Conservation (phyloP, 805 yeast genomes). For the Ogataea zsoltii region DNA sequence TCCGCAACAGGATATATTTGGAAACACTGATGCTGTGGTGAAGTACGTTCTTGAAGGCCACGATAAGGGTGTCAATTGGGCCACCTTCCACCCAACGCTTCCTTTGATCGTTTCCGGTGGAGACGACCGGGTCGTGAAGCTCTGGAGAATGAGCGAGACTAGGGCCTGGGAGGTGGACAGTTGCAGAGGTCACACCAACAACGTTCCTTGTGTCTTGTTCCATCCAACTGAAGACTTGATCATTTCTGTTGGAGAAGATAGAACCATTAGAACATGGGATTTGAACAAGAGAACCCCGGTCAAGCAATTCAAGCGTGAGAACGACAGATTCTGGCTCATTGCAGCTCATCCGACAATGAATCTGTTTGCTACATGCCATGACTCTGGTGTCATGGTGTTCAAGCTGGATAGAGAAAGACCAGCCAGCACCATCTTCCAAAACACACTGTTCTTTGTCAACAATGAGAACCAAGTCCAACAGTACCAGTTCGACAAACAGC, state of each 20-base stretch:
- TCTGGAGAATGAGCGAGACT: conserved; percentile 97
- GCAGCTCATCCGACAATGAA: conserved; percentile 88
- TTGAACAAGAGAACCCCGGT: conserved; percentile 90
- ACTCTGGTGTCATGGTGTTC: conserved; percentile 96
- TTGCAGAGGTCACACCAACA: conserved; percentile 96
- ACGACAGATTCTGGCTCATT: conserved; percentile 92
- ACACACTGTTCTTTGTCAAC: conserved; percentile 73
- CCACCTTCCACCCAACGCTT: conserved; percentile 93
- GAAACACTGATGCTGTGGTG: conserved; percentile 90
- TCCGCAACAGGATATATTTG: conserved; percentile 91
- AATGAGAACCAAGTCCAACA: conserved; percentile 83
- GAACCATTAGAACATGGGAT: conserved; percentile 96
- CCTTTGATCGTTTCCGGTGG: conserved; percentile 95
- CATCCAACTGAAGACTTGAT: conserved; percentile 93
- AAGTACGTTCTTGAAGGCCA: conserved; percentile 97
- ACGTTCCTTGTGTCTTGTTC: conserved; percentile 84
- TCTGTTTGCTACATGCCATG: conserved; percentile 95
- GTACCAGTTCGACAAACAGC: conserved; percentile 66
- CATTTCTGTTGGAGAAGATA: conserved; percentile 92
- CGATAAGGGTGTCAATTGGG: conserved; percentile 98
- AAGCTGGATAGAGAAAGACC: conserved; percentile 97
- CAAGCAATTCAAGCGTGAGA: conserved; percentile 90
- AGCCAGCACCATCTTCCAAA: conserved; percentile 73
- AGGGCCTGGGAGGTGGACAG: conserved; percentile 99
- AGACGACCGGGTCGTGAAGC: conserved; percentile 91